phyloP scores from a whole-genome alignment of 805 yeast genomes.

The Ogataea pilisensis region DNA sequence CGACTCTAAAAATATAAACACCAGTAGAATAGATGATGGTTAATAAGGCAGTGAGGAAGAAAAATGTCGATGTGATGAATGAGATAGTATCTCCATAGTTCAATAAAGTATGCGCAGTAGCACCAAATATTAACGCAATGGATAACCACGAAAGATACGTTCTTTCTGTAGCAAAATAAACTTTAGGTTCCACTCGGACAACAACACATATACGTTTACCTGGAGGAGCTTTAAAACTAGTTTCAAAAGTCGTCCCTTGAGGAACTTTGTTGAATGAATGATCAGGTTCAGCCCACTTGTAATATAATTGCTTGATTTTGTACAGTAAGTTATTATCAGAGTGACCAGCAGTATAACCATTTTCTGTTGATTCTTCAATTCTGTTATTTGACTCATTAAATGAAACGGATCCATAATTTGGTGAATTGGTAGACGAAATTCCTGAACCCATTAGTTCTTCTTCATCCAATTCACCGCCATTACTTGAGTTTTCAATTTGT shows the following conservation, averaged over 20 bases:
- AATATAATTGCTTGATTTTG: constrained; percentile 14
- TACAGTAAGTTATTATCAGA: constrained; percentile 14
- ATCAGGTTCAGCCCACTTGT: constrained; percentile 29
- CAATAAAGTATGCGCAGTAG: constrained; percentile 81
- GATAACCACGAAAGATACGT: constrained; percentile 93
- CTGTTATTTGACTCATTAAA: constrained; percentile 28
- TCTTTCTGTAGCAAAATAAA: constrained; percentile 97
- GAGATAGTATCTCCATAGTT: constrained; percentile 78
- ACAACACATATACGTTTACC: constrained; percentile 92
- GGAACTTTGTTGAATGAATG: constrained; percentile 58
- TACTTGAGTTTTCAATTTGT: constrained; percentile 25
- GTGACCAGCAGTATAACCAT: constrained; percentile 3
- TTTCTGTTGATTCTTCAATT: constrained; percentile 22
- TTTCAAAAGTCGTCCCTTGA: constrained; percentile 58
- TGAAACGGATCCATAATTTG: constrained; percentile 27
- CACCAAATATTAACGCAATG: constrained; percentile 81
- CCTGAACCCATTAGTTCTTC: constrained; percentile 61
- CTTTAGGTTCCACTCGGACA: constrained; percentile 96
- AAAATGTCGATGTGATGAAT: constrained; percentile 79
- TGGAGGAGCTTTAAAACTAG: constrained; percentile 66
- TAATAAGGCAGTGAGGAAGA: constrained; percentile 73
- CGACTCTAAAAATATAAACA: constrained; percentile 76
- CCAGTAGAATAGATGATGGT: constrained; percentile 70
- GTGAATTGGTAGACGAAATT: constrained; percentile 8
- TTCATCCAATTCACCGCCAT: constrained; percentile 63